phyloP scores from a whole-genome alignment of 495 filamentous ascomycete species.

The Tuber brumale region DNA sequence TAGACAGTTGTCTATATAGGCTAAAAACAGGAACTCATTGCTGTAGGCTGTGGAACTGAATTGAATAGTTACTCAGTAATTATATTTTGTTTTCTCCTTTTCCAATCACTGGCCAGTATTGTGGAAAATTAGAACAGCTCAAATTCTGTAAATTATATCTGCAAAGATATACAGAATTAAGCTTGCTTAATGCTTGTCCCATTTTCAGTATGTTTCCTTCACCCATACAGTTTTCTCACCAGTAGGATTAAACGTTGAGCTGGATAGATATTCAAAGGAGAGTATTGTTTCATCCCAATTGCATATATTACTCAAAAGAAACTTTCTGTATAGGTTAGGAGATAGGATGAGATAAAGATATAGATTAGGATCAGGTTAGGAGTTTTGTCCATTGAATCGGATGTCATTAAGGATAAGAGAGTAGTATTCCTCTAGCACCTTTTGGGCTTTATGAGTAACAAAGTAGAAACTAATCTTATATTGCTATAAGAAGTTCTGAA shows the following conservation, averaged over 20 bases:
- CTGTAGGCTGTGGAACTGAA: background rate
- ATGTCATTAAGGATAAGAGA: background rate
- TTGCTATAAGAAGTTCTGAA: background rate
- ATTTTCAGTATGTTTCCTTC: background rate
- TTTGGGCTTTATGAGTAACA: background rate
- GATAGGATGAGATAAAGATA: background rate
- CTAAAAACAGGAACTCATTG: background rate
- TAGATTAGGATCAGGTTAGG: background rate
- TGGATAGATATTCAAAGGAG: conserved; percentile 11
- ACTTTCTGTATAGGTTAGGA: background rate
- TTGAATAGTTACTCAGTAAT: background rate
- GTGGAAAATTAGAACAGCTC: conserved; percentile 3
- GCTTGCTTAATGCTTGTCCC: conserved; percentile 9
- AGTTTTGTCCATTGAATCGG: conserved; percentile 7
- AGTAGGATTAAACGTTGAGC: background rate
- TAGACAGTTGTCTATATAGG: too few species aligned
- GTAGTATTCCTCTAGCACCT: background rate
- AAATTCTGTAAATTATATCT: background rate
- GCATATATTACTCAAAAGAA: background rate
- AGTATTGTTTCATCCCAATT: conserved; percentile 5
- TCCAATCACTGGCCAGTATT: background rate
- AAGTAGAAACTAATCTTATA: background rate
- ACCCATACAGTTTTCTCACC: conserved; percentile 2
- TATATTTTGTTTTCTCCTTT: background rate
- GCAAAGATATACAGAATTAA: conserved; percentile 2